Evolutionary conservation across 148 eudicot genomes (phyloP).

Genomic region (Rhododendron griersonianum): DNA sequence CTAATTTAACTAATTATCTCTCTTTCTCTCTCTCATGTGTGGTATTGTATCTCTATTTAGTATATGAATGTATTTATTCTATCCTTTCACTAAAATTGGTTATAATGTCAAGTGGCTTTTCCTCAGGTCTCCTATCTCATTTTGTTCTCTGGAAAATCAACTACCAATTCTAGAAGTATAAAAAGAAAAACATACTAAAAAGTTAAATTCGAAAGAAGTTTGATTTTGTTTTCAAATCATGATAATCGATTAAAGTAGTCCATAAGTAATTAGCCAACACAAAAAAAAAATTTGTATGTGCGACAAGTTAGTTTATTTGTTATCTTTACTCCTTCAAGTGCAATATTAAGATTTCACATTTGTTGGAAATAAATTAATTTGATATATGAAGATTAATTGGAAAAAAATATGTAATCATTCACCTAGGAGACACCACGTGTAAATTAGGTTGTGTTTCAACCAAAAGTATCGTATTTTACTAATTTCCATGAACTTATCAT

Average conservation of each 20-base stretch:
- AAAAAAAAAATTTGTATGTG: too few relatives aligned
- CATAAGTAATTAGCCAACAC: not conserved
- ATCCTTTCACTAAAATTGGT: not conserved
- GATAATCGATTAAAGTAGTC: not conserved
- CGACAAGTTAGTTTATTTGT: not conserved
- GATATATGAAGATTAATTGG: not conserved
- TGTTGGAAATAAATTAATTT: not conserved
- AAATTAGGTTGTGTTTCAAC: not conserved
- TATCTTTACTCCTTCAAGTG: not conserved
- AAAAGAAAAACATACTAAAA: not conserved
- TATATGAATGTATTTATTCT: too few relatives aligned
- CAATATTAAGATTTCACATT: not conserved
- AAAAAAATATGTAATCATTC: too few relatives aligned
- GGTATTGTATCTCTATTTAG: not conserved
- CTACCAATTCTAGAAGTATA: not conserved
- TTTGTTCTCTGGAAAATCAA: not conserved
- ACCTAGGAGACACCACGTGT: not conserved
- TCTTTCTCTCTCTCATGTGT: too few relatives aligned
- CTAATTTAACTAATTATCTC: too few relatives aligned
- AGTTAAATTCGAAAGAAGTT: not conserved
- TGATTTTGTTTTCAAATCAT: not conserved
- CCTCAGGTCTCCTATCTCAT: not conserved
- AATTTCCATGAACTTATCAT: not conserved
- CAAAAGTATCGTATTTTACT: too few relatives aligned
- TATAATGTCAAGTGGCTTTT: not conserved